These are phyloP conservation scores for Fusarium falciforme DNA, from an alignment of 2,329 filamentous ascomycete genomes.

Conservation along the genomic window DNA sequence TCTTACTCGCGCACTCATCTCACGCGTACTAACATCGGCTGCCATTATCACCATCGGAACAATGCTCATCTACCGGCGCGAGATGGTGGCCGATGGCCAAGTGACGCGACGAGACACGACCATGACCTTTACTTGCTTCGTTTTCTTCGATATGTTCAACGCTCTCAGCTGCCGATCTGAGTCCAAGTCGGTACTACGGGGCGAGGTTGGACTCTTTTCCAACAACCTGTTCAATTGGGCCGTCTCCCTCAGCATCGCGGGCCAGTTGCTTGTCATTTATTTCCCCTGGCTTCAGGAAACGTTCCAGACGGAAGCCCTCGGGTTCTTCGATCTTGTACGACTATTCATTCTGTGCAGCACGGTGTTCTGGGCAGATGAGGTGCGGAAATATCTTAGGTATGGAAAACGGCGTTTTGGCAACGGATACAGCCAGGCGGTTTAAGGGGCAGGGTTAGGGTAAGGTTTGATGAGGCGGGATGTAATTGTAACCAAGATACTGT, in stretches of 20 bases:
- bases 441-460: constrained; percentile 31
- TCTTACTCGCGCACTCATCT: constrained; percentile 84
- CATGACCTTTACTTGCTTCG: constrained; percentile 99
- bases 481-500: constrained; percentile 24
- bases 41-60: constrained; percentile 93
- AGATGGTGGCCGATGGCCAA: constrained; percentile 85
- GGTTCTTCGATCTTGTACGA: constrained; percentile 77
- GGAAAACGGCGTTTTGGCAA: constrained; percentile 66
- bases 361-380: constrained; percentile 96
- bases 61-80: constrained; percentile 88
- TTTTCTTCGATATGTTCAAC: constrained; percentile 99
- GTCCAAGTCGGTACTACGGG: constrained; percentile 86
- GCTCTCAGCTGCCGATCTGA: constrained; percentile 93
- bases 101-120: constrained; percentile 96
- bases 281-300: constrained; percentile 92
- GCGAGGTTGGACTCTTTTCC: constrained; percentile 83
- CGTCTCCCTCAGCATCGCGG: constrained; percentile 83
- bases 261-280: constrained; percentile 93
- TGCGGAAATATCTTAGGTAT: constrained; percentile 80
- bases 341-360: constrained; percentile 83
- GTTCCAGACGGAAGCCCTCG: constrained; percentile 93
- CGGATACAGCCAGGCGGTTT: constrained; percentile 76
- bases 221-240: constrained; percentile 98
- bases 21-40: constrained; percentile 87
- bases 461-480: constrained; percentile 14